Percentiles rank a stretch among this genome's conserved stretches.
Conservation (phyloP, 176 grass and related monocot species). For the Chrysopogon serrulatus region DNA sequence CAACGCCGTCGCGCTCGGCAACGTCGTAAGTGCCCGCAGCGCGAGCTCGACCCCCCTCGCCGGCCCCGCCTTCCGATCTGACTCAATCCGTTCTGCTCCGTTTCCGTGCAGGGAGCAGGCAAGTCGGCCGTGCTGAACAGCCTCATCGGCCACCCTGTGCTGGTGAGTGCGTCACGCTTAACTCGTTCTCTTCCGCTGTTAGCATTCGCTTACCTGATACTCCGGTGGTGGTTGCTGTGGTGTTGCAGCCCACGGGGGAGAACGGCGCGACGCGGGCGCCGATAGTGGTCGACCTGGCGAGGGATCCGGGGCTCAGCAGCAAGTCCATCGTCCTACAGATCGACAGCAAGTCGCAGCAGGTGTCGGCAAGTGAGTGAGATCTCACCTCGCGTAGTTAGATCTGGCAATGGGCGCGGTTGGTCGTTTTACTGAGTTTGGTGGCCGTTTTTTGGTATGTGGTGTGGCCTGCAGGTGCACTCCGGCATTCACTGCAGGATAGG, state of each 20-base stretch:
- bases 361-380: slow-evolving; percentile 90
- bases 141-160: slow-evolving; percentile 89
- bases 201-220: slow-evolving; percentile 5
- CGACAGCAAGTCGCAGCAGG: slow-evolving; percentile 99
- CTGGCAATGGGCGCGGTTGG: slow-evolving; percentile 23
- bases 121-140: slow-evolving; percentile 97
- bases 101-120: slow-evolving; percentile 68
- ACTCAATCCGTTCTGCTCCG: slow-evolving; percentile 15
- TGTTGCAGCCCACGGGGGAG: slow-evolving; percentile 87
- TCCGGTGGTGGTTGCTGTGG: slow-evolving; percentile 8
- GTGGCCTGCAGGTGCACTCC: slow-evolving; percentile 63
- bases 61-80: slow-evolving; percentile 3
- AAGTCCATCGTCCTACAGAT: slow-evolving; percentile 94
- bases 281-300: slow-evolving; percentile 72
- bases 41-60: not conserved
- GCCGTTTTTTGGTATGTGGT: not conserved
- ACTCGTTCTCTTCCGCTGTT: not conserved
- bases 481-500: slow-evolving; percentile 93
- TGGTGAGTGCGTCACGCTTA: slow-evolving; percentile 49
- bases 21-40: slow-evolving; percentile 63
- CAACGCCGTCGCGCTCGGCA: slow-evolving; percentile 90
- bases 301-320: slow-evolving; percentile 69
- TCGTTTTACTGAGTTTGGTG: slow-evolving; percentile 34
- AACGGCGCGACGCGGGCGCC: slow-evolving; percentile 93
- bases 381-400: slow-evolving; percentile 13